Evolutionary conservation across 352 stramenopile species (phyloP).

Genomic region (Phytophthora pseudosyringae): DNA sequence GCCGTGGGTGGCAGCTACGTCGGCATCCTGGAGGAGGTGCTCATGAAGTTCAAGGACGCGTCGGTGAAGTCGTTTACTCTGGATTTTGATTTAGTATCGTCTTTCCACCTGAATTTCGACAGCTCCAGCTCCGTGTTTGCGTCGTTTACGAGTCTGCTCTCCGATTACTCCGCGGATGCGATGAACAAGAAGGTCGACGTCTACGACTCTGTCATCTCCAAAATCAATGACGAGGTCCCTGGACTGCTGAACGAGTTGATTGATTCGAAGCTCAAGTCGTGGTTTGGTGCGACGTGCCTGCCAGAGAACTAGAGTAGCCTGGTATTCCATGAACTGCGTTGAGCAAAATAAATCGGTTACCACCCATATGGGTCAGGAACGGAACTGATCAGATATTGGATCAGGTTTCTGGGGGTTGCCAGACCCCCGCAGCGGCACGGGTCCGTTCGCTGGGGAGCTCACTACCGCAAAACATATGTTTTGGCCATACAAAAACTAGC

Average conservation of each 20-base stretch:
- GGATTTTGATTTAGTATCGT: constrained; percentile 46
- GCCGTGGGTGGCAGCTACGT: constrained; percentile 31
- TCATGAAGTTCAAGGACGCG: constrained; percentile 36
- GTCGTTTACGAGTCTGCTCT: constrained; percentile 37
- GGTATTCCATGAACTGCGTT: too few species aligned
- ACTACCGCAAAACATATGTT: too few species aligned
- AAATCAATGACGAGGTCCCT: constrained; percentile 40
- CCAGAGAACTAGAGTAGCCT: constrained; percentile 4
- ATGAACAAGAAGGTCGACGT: constrained; percentile 63
- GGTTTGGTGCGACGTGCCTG: constrained; percentile 54
- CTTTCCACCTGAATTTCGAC: constrained; percentile 51
- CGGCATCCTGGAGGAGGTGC: constrained; percentile 40
- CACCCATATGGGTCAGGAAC: too few species aligned
- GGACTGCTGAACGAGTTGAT: constrained; percentile 57
- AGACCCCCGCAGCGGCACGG: too few species aligned
- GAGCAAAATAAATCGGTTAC: too few species aligned
- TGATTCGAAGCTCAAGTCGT: constrained; percentile 35
- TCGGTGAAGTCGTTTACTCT: constrained; percentile 40
- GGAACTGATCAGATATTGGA: too few species aligned
- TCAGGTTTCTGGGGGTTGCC: too few species aligned
- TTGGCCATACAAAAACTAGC: too few species aligned
- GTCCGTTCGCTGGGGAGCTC: too few species aligned
- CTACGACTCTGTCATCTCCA: constrained; percentile 43
- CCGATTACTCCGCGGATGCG: constrained; percentile 49
- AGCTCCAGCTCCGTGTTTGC: constrained; percentile 40